phyloP scores from a whole-genome alignment of 441 rosid genomes.

The Breynia disticha region DNA sequence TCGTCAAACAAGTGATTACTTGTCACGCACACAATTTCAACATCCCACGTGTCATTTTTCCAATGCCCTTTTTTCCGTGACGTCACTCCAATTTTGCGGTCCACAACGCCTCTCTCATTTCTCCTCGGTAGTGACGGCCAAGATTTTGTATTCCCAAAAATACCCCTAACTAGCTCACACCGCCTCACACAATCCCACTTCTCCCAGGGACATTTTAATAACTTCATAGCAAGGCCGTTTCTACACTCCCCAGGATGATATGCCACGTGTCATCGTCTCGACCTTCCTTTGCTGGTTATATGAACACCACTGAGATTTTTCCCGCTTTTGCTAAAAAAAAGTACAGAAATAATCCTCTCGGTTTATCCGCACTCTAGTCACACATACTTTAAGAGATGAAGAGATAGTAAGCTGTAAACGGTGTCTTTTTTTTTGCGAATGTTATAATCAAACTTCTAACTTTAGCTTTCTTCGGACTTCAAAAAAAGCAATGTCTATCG shows the following conservation, averaged over 20 bases:
- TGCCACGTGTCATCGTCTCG: constrained; percentile 58
- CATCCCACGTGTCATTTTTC: too few relatives aligned
- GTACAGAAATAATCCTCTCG: background rate
- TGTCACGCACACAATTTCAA: too few relatives aligned
- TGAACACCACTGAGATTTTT: constrained; percentile 36
- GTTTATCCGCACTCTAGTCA: constrained; percentile 28
- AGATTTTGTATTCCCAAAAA: too few relatives aligned
- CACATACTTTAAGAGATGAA: background rate
- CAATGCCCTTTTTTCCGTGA: too few relatives aligned
- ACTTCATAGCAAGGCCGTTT: background rate
- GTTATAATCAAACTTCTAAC: constrained; percentile 16
- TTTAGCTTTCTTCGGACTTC: constrained; percentile 7
- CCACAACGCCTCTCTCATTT: too few relatives aligned
- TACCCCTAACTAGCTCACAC: background rate
- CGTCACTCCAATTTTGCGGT: too few relatives aligned
- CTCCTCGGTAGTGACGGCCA: too few relatives aligned
- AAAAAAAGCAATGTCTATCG: constrained; percentile 53
- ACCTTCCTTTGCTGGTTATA: constrained; percentile 40
- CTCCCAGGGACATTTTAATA: constrained; percentile 11
- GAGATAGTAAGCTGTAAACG: background rate
- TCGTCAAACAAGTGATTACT: too few relatives aligned
- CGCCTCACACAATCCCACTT: background rate
- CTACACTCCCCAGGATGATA: constrained; percentile 23
- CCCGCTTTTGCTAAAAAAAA: constrained; percentile 33
- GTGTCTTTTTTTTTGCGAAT: constrained; percentile 12